These are phyloP conservation scores for Astrothelium subdiscretum DNA, from an alignment of 495 filamentous ascomycete genomes.

Conservation along the genomic window DNA sequence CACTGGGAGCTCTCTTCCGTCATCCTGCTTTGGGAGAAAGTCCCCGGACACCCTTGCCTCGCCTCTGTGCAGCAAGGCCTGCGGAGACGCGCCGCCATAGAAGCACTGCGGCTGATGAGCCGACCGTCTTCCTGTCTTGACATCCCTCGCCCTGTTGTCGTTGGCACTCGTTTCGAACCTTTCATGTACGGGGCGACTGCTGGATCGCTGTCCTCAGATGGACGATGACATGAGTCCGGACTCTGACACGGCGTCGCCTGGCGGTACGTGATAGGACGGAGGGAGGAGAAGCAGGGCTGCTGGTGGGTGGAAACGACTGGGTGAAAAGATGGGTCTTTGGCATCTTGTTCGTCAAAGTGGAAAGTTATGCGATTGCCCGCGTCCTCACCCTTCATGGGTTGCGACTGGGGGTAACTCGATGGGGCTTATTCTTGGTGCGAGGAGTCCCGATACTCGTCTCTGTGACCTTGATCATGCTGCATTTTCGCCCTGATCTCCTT, in stretches of 20 bases:
- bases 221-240: slow-evolving; percentile 85
- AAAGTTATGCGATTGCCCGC: slow-evolving; percentile 98
- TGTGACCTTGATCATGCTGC: slow-evolving; percentile 41
- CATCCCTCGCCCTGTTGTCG: slow-evolving; percentile 21
- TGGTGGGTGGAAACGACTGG: slow-evolving; percentile 24
- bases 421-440: slow-evolving; percentile 99
- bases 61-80: slow-evolving; percentile 29
- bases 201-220: slow-evolving; percentile 40
- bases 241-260: slow-evolving; percentile 29
- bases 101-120: slow-evolving; percentile 72
- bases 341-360: slow-evolving; percentile 67
- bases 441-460: slow-evolving; percentile 50
- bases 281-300: slow-evolving; percentile 31
- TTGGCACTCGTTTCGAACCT: slow-evolving; percentile 29
- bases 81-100: slow-evolving; percentile 99
- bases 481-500: slow-evolving; percentile 10
- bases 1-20: slow-evolving; percentile 16
- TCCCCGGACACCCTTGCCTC: slow-evolving; percentile 85
- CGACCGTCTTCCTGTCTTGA: slow-evolving; percentile 36
- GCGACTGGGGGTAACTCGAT: slow-evolving; percentile 79
- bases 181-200: slow-evolving; percentile 15
- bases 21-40: slow-evolving; percentile 96
- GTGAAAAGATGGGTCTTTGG: slow-evolving; percentile 26
- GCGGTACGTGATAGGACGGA: slow-evolving; percentile 22
- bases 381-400: slow-evolving; percentile 4